Evolutionary conservation across 371 early-diverging fungal genomes (phyloP), one percentile per base, ranked within the genome.

Genomic region (Actinomortierella ambigua): DNA sequence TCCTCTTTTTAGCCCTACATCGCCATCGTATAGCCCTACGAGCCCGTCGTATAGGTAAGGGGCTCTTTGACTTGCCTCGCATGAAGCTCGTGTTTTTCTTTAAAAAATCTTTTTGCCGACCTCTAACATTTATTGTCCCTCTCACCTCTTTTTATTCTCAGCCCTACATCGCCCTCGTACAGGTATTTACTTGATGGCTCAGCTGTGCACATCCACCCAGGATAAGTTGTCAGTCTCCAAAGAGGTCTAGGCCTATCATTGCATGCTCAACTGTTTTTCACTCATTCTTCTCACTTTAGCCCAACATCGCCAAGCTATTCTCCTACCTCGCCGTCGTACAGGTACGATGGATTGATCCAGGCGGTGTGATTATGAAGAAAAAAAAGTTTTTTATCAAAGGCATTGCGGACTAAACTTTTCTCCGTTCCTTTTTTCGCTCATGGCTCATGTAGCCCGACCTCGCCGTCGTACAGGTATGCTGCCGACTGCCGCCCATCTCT

Each of bases 261-360:
- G n/a, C 65, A 58, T 29, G 14, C 27, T 47, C 24, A 13, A 3
- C 23, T 14, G 26, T 26, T 40, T 82, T 81, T 9, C 89, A 90
- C 9, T 82, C 87, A 4, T 78, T 77, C 2, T 88, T 89, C 20
- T 70, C 79, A 14, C 93, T 93, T 69, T 81, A 85, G 6, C 95
- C 97, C 1, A 11, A 94, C 95, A 2, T 85, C 85, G 39, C 96
- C 96, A 7, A 78, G 80, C 53, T 97, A 96, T 78, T 85, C 85
- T 1, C 93, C 96, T 17, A 90, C 95, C 6, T 82, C 85, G 40
- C 88, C 90, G 18, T 66, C 70, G 9, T 85, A 87, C 57, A 68
- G 69, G 17, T 53, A 53, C 15, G 54, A 39, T 18, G 4, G 13
- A 13, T 53, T 34, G 28, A 34, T 53, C 20, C 41, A n/a, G 7